Conservation (phyloP, 495 filamentous ascomycete species). For the Parathielavia hyrcaniae region DNA sequence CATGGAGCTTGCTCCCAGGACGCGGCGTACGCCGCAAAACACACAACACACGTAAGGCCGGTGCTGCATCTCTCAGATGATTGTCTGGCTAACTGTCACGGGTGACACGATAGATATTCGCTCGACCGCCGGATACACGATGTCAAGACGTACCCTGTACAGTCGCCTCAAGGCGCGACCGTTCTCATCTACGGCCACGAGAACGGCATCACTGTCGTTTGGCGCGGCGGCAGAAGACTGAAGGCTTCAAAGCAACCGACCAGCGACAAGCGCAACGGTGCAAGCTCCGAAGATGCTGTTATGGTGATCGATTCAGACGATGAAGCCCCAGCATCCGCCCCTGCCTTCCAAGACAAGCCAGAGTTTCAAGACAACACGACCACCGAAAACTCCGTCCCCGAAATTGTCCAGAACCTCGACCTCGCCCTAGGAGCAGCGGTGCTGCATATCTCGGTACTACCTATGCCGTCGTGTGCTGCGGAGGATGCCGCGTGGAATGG, state of each 20-base stretch:
- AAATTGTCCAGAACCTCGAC: constrained; percentile 61
- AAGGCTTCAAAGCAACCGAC: constrained; percentile 38
- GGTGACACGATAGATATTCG: constrained; percentile 54
- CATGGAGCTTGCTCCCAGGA: constrained; percentile 29
- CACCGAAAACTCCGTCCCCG: constrained; percentile 37
- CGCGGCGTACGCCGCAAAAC: constrained; percentile 35
- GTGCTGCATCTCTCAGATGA: neutral
- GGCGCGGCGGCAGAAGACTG: constrained; percentile 70
- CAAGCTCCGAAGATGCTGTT: constrained; percentile 48
- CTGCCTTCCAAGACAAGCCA: constrained; percentile 40
- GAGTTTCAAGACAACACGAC: constrained; percentile 43
- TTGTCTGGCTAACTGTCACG: neutral
- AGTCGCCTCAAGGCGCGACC: constrained; percentile 74
- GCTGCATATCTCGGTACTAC: constrained; percentile 54
- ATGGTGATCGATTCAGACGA: constrained; percentile 81
- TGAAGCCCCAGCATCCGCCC: constrained; percentile 41
- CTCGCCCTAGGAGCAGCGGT: constrained; percentile 59
- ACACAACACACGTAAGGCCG: constrained; percentile 28
- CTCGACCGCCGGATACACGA: constrained; percentile 66
- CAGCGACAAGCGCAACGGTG: constrained; percentile 41
- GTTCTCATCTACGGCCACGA: constrained; percentile 79
- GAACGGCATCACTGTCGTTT: constrained; percentile 67
- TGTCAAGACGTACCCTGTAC: constrained; percentile 67
- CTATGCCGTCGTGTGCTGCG: constrained; percentile 39
- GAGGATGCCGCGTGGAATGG: constrained; percentile 51